Base-by-base conservation (phyloP, 2,329 filamentous ascomycete species). In the Venturia pyrina region DNA sequence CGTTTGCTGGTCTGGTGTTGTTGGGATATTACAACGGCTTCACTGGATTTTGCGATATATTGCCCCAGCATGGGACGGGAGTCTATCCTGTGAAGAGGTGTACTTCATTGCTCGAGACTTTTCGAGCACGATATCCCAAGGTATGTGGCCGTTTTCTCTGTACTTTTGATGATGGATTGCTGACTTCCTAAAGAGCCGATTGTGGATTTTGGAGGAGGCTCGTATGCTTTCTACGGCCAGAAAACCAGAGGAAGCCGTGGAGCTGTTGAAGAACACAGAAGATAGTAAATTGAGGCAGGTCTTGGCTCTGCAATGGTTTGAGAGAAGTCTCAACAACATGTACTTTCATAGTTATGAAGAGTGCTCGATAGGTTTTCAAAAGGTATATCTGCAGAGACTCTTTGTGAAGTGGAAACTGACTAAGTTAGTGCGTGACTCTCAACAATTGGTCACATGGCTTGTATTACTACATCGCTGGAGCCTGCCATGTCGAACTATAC, bases 371-470 rank as follows among this genome's bases (percentile, higher is more conserved):
- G 83, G 86, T 0, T 98, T 97, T 76, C 76, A 93, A 63, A 81
- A 82, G 70, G 82, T 82, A 75, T 72, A 71, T 70, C 69, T 69
- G 66, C 37, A 59, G 61, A 61, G 61, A 21, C 34, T 41, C 11
- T 34, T 40, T 41, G 57, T 24, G 28, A 17, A 5, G 2, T 21
- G n/a, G 43, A n/a, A 56, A 24, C 46, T 66, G n/a, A 56, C 11
- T 8, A 32, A 28, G 17, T 5, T 74, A 84, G 69, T 93, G 90
- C 69, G 80, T 90, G 13, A 87, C 90, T 65, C 82, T 95, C 65
- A 97, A 96, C 76, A 90, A 90, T 70, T 98, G 95, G 95, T 93
- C 89, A 66, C 91, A 92, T 64, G 87, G 88, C 0, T 75, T 98
- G 64, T 98, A 99, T 78, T 91, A 91, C 74, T 98, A 93, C 77